Evolutionary conservation across 768 basidiomycete species (phyloP), one percentile per base, ranked within the genome.

Genomic region (Boletus huronensis): DNA sequence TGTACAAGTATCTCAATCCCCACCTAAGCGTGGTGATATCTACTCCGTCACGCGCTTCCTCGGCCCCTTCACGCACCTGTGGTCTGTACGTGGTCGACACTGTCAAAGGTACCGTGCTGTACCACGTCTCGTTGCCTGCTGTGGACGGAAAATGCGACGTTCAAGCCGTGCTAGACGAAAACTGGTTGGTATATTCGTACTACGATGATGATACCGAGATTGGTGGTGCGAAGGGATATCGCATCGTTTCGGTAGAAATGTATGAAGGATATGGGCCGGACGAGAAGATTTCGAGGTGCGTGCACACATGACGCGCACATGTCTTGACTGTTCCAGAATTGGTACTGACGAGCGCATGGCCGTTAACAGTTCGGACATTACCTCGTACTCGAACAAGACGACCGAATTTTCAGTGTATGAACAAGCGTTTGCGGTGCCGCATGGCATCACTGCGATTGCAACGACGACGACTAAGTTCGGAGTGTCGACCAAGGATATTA

Each of bases 1-100:
- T 98, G 54, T 96, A 97, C 78, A 98, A 98, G 73, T 96, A 97
- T 65, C 79, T 98, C 56, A 96, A 96, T 67, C 88, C 87, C 8
- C 84, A 91, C 61, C 61, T 94, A 32, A 76, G 87, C 46, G 81
- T 82, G 8, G 75, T 92, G 35, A 72, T 87, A 29, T 91, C 91
- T 6, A 70, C 75, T 14, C 67, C 75, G 17, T 48, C 51, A 1
- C 54, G 23, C 25, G 6, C 40, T 2, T 55, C 58, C 3, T 40
- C 60, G 1, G 57, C 70, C 5, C 55, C 59, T 43, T 42, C 52
- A 7, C 41, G 53, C 1, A 69, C 62, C 2, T 92, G 90, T 64
- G 81, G 82, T 0, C 63, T 98, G 14, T 88, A 90, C 63, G 69
- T 97, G 5, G 66, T 96, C n/a, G 93, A 98, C 64, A 77, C 78